A percentile compares a stretch with the other conserved stretches of the same genome.
These are phyloP conservation scores for Parsonsia alboflavescens DNA, from an alignment of 257 asterid species.

Conservation along the genomic window DNA sequence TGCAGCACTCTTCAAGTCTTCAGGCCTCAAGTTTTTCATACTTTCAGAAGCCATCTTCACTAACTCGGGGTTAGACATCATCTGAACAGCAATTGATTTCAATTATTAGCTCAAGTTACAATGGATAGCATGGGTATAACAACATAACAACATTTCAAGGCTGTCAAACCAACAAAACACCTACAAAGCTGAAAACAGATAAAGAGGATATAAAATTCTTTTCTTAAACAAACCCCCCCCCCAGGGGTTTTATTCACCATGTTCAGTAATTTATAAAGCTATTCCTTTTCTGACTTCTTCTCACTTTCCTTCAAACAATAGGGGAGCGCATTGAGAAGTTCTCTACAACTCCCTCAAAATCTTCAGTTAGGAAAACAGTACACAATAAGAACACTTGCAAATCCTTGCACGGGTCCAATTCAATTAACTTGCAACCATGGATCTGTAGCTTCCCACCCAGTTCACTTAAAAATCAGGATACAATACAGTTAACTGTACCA, in stretches of 20 bases:
- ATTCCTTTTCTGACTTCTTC: background rate
- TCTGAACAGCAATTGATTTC: constrained; percentile 37
- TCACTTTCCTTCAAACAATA: background rate
- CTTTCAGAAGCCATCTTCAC: constrained; percentile 92
- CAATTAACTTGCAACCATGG: background rate
- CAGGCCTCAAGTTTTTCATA: constrained; percentile 86
- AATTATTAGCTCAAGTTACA: background rate
- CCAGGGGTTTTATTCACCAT: background rate
- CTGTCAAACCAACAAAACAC: background rate
- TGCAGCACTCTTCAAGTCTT: constrained; percentile 81
- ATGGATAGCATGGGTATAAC: background rate
- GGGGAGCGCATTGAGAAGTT: background rate
- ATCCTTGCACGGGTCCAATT: background rate
- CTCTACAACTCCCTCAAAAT: background rate
- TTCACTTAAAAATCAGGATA: background rate
- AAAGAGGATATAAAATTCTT: background rate
- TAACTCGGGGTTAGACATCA: constrained; percentile 98
- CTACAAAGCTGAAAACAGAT: background rate
- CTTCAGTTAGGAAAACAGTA: background rate
- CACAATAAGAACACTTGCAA: background rate
- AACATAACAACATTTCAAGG: background rate
- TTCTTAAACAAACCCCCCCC: background rate
- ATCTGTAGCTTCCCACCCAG: background rate
- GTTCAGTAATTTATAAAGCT: background rate
- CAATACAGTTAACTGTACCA: background rate